Percentiles rank a stretch among this genome's conserved stretches.
phyloP scores from a whole-genome alignment of 495 filamentous ascomycete species.

The Stereocaulon alpinum region DNA sequence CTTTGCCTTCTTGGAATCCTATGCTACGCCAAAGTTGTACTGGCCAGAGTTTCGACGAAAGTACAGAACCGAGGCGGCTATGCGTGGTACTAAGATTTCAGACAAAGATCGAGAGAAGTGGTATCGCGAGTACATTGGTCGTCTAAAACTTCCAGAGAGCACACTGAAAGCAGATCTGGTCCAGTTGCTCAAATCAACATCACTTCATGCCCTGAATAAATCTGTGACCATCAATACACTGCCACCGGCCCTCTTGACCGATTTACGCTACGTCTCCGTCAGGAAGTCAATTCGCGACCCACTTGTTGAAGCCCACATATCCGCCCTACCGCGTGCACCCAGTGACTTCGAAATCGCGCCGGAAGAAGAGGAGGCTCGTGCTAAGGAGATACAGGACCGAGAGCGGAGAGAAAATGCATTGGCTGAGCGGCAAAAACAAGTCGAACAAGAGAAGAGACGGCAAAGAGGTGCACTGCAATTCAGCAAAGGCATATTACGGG shows the following conservation, averaged over 20 bases:
- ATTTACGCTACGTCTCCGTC: constrained; percentile 75
- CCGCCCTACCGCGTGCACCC: constrained; percentile 58
- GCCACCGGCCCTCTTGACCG: constrained; percentile 57
- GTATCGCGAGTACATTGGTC: constrained; percentile 78
- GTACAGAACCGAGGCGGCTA: constrained; percentile 66
- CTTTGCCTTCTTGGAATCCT: constrained; percentile 66
- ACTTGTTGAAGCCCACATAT: constrained; percentile 66
- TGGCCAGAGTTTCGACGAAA: constrained; percentile 96
- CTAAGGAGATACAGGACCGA: constrained; percentile 52
- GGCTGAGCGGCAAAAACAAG: constrained; percentile 58
- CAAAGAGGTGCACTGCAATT: constrained; percentile 54
- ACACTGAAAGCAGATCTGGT: constrained; percentile 71
- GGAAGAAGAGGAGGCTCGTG: constrained; percentile 50
- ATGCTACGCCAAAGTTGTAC: constrained; percentile 81
- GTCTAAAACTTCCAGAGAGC: constrained; percentile 63
- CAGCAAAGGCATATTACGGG: constrained; percentile 55
- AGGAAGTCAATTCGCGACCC: constrained; percentile 57
- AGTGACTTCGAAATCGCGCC: constrained; percentile 37
- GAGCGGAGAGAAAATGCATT: constrained; percentile 65
- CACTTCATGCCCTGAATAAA: constrained; percentile 54
- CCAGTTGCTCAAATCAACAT: constrained; percentile 59
- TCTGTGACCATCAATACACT: constrained; percentile 52
- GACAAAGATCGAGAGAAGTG: constrained; percentile 88
- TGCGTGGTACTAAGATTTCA: constrained; percentile 62
- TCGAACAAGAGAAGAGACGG: constrained; percentile 63